phyloP scores from a whole-genome alignment of 2,329 filamentous ascomycete genomes.

The Colletotrichum tabaci region DNA sequence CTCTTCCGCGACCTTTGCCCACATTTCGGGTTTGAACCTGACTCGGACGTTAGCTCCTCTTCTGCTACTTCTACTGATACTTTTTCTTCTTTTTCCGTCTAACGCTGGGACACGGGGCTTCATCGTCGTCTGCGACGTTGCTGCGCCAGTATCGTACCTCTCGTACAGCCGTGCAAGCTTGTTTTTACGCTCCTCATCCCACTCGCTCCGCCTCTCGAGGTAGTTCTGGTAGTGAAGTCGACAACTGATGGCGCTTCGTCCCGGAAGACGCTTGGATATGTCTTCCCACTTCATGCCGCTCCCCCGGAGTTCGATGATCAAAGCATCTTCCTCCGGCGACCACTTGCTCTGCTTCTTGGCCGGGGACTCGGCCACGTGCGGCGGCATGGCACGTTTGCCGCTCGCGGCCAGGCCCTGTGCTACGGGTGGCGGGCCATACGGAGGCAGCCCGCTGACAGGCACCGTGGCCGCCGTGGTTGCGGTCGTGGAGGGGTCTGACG shows the following conservation, averaged over 20 bases:
- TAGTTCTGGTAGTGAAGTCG: conserved; percentile 98
- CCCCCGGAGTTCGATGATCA: conserved; percentile 92
- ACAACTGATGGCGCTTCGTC: conserved; percentile 94
- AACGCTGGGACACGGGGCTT: neutral
- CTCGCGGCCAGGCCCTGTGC: conserved; percentile 51
- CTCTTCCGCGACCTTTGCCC: conserved; percentile 94
- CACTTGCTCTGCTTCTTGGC: conserved; percentile 98
- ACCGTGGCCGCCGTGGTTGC: conserved; percentile 44
- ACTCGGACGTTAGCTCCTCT: conserved; percentile 26
- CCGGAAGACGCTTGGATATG: conserved; percentile 91
- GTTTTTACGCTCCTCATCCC: conserved; percentile 98
- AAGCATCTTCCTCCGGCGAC: conserved; percentile 92
- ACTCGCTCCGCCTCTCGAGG: conserved; percentile 90
- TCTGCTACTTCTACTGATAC: neutral
- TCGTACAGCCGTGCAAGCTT: conserved; percentile 95
- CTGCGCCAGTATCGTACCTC: conserved; percentile 74
- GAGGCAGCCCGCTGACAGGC: conserved; percentile 41
- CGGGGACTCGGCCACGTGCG: conserved; percentile 75
- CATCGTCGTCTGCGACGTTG: neutral
- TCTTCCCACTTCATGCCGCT: conserved; percentile 99
- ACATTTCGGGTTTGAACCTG: conserved; percentile 98
- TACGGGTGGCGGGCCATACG: conserved; percentile 47
- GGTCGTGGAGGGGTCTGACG: conserved; percentile 52
- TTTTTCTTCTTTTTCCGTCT: too few species aligned
- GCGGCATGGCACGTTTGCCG: conserved; percentile 66